Conservation (phyloP, 2,329 filamentous ascomycete species). For the Penicillium psychrosexuale region DNA sequence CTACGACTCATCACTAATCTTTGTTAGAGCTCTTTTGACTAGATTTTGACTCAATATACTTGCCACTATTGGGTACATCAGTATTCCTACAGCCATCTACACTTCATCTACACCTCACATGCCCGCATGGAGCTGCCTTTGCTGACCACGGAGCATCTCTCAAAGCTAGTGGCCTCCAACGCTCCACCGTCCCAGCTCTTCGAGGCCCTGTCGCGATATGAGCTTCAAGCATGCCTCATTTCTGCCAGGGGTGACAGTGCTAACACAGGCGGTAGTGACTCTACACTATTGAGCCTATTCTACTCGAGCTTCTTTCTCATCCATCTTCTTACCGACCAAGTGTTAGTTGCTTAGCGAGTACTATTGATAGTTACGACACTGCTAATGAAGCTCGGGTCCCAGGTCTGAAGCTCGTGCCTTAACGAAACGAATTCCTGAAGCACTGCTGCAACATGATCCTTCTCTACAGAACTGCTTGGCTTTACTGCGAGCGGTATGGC, state of each 20-base stretch:
- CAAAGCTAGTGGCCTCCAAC: constrained; percentile 27
- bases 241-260: constrained; percentile 18
- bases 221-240: constrained; percentile 34
- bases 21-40: background rate
- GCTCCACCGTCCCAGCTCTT: constrained; percentile 35
- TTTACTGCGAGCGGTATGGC: constrained; percentile 40
- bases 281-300: constrained; percentile 35
- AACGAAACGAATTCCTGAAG: constrained; percentile 35
- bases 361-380: background rate
- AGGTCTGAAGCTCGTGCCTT: constrained; percentile 43
- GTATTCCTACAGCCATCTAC: background rate
- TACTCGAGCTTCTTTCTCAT: constrained; percentile 42
- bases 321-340: constrained; percentile 40
- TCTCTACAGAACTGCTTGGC: constrained; percentile 37
- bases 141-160: constrained; percentile 33
- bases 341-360: constrained; percentile 27
- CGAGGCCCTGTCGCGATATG: constrained; percentile 35
- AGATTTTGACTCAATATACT: background rate
- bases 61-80: background rate
- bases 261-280: constrained; percentile 18
- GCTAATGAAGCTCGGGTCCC: background rate
- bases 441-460: constrained; percentile 28
- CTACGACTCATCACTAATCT: constrained; percentile 5
- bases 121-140: constrained; percentile 30
- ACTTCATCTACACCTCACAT: background rate